Conservation (phyloP, 2,329 filamentous ascomycete species). For the Diaporthe sp. region DNA sequence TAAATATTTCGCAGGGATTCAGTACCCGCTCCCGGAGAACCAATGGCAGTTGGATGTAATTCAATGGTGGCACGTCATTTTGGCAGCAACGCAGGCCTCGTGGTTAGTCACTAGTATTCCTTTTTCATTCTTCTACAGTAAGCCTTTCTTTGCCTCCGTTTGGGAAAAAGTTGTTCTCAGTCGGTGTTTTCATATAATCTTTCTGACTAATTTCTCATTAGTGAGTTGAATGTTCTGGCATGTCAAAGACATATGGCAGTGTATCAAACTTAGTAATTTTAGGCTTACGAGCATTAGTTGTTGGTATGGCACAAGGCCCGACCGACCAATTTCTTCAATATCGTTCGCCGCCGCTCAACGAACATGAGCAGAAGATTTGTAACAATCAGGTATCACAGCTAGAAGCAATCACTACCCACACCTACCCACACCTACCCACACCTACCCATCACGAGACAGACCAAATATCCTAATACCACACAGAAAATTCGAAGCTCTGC, state of each 20-base stretch:
- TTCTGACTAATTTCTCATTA: neutral
- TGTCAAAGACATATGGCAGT: neutral
- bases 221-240: neutral
- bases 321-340: neutral
- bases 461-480: neutral
- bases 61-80: slow-evolving; percentile 35
- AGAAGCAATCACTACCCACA: neutral
- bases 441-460: neutral
- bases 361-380: neutral
- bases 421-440: too few relatives aligned
- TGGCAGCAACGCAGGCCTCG: slow-evolving; percentile 32
- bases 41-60: slow-evolving; percentile 44
- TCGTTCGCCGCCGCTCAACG: neutral
- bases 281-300: neutral
- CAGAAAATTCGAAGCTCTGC: neutral
- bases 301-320: neutral
- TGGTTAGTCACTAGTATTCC: neutral
- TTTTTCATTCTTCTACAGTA: neutral
- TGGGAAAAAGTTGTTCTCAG: too few relatives aligned
- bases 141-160: too few relatives aligned
- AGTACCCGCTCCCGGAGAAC: slow-evolving; percentile 29
- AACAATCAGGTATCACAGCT: neutral
- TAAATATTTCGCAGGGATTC: fast-evolving
- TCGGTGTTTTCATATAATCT: fast-evolving
- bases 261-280: fast-evolving